Conservation (phyloP, 192 early-diverging fungal species). For the Rhizophagus clarus region DNA sequence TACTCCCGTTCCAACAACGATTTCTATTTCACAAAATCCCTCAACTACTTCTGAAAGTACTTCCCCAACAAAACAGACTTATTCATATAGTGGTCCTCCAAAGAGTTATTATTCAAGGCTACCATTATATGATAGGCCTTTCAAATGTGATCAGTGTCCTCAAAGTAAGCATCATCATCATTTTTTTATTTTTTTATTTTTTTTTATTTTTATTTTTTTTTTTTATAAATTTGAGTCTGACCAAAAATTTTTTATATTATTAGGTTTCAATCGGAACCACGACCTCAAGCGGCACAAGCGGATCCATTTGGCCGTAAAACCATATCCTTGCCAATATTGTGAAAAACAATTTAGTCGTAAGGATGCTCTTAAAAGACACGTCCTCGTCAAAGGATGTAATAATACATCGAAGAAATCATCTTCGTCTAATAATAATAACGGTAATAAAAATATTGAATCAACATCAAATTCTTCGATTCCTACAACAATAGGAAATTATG, state of each 20-base stretch:
- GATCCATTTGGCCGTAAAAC: slow-evolving; percentile 72
- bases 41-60: not conserved
- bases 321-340: slow-evolving; percentile 65
- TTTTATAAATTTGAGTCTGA: slow-evolving; percentile 34
- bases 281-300: slow-evolving; percentile 72
- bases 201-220: not conserved
- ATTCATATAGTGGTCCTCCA: slow-evolving; percentile 31
- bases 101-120: slow-evolving; percentile 25
- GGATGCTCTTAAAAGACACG: slow-evolving; percentile 73
- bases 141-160: slow-evolving; percentile 33
- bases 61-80: slow-evolving; percentile 11
- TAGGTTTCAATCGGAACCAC: slow-evolving; percentile 67
- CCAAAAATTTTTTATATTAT: slow-evolving; percentile 39
- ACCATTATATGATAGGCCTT: slow-evolving; percentile 26
- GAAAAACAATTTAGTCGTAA: slow-evolving; percentile 73
- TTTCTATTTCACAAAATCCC: not conserved
- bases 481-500: no score
- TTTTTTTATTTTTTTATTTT: not conserved
- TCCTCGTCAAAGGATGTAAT: slow-evolving; percentile 60
- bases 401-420: no score
- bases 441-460: no score
- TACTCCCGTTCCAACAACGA: not conserved
- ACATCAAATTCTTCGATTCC: no score
- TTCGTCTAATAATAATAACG: no score
- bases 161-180: slow-evolving; percentile 18